A percentile compares a stretch with the other conserved stretches of the same genome.
Conservation (phyloP, 2,329 filamentous ascomycete genomes). For the Colletotrichum godetiae region DNA sequence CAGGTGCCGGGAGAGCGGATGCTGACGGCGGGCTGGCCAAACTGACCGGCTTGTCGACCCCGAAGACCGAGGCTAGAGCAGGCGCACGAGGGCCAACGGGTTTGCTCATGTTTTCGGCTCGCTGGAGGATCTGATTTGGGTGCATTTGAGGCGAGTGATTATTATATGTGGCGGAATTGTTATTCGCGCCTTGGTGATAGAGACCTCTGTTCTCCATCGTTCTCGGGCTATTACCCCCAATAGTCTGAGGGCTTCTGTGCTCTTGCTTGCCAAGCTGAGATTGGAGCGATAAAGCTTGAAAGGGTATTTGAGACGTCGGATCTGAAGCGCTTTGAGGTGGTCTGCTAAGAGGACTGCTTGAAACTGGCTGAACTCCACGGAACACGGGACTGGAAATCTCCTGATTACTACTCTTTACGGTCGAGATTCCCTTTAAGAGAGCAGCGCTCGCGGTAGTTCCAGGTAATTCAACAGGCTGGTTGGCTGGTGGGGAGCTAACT, state of each 20-base stretch:
- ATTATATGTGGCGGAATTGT: neutral
- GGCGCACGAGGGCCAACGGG: conserved; percentile 7
- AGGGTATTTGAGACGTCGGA: neutral
- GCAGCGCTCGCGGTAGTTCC: conserved; percentile 26
- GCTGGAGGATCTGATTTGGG: conserved; percentile 16
- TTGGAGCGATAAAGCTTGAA: conserved; percentile 21
- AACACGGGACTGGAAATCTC: conserved; percentile 2
- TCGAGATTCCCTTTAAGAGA: conserved; percentile 22
- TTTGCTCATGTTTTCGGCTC: conserved; percentile 8
- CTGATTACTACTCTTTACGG: conserved; percentile 1
- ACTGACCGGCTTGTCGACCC: conserved; percentile 35
- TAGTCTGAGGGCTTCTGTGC: conserved; percentile 1
- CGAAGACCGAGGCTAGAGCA: conserved; percentile 5
- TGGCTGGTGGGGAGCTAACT: conserved; percentile 24
- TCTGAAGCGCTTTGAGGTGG: conserved; percentile 21
- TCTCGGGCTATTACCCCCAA: conserved; percentile 5
- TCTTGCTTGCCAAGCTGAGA: conserved; percentile 3
- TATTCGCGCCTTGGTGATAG: conserved; percentile 11
- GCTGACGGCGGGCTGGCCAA: conserved; percentile 42
- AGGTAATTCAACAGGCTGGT: conserved; percentile 27
- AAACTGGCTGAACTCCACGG: conserved; percentile 20
- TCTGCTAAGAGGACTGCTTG: conserved; percentile 31
- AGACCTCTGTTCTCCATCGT: conserved; percentile 2
- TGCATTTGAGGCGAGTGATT: conserved; percentile 11
- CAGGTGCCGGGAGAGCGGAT: conserved; percentile 43